Conservation (phyloP, 2,329 filamentous ascomycete genomes). For the Aspergillus pseudoviridinutans region DNA sequence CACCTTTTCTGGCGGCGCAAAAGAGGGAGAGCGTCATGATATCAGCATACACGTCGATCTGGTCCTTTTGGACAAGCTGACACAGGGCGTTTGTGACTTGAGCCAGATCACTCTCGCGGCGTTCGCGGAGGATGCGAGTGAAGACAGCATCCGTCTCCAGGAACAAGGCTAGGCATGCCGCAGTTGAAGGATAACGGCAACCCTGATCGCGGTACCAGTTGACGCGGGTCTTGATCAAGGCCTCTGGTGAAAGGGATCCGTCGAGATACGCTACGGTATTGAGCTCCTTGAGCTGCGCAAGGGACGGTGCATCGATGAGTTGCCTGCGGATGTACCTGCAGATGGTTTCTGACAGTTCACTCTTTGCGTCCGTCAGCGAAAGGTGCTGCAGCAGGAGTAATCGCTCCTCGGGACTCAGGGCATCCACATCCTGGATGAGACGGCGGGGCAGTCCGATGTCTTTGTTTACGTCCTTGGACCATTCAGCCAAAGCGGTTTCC, state of each 20-base stretch:
- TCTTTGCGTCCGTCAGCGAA: constrained; percentile 25
- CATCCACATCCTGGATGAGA: constrained; percentile 40
- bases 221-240: constrained; percentile 37
- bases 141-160: constrained; percentile 31
- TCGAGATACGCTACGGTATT: constrained; percentile 40
- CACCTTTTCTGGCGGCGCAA: constrained; percentile 53
- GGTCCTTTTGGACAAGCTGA: constrained; percentile 25
- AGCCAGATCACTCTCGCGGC: constrained; percentile 33
- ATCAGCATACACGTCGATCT: constrained; percentile 49
- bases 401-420: constrained; percentile 40
- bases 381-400: constrained; percentile 39
- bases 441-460: constrained; percentile 34
- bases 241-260: constrained; percentile 32
- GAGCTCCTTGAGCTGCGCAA: constrained; percentile 37
- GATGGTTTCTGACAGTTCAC: constrained; percentile 26
- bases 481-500: constrained; percentile 36
- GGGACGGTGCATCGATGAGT: constrained; percentile 37
- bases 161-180: constrained; percentile 37
- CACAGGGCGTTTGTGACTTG: constrained; percentile 37
- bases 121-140: constrained; percentile 23
- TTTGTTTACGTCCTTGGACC: constrained; percentile 28
- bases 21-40: constrained; percentile 57
- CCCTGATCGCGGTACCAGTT: constrained; percentile 42
- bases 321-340: constrained; percentile 30
- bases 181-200: constrained; percentile 31